Conservation (phyloP, 495 filamentous ascomycete species). For the Neurospora sp. region DNA sequence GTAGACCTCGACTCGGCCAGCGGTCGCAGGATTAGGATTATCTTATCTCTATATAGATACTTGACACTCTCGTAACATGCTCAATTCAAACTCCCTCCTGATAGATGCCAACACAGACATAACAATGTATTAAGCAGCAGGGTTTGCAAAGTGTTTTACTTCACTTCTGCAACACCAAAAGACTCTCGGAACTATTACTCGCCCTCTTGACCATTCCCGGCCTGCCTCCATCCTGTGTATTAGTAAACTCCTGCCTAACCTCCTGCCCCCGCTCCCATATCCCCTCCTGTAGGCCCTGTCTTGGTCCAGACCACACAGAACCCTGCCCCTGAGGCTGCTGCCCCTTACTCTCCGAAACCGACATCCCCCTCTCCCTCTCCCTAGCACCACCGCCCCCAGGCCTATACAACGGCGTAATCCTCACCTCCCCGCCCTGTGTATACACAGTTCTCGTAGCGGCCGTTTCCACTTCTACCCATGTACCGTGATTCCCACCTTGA, state of each 20-base stretch:
- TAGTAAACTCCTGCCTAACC: not conserved
- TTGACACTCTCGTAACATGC: not conserved
- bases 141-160: not conserved
- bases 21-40: not conserved
- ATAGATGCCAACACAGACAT: not conserved
- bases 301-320: no score
- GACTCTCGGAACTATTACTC: constrained; percentile 6
- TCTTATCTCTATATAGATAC: no score
- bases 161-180: constrained; percentile 3
- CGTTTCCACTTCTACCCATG: not conserved
- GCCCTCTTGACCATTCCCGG: not conserved
- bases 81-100: not conserved
- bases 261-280: not conserved
- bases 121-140: not conserved
- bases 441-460: not conserved
- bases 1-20: not conserved
- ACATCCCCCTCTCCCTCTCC: not conserved
- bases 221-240: not conserved
- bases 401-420: not conserved
- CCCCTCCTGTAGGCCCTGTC: not conserved
- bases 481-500: not conserved
- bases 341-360: not conserved
- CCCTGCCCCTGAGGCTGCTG: no score
- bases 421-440: not conserved
- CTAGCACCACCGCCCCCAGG: not conserved